Evolutionary conservation across 2,329 filamentous ascomycete genomes (phyloP).

Genomic region (Leptodontidium sp.): DNA sequence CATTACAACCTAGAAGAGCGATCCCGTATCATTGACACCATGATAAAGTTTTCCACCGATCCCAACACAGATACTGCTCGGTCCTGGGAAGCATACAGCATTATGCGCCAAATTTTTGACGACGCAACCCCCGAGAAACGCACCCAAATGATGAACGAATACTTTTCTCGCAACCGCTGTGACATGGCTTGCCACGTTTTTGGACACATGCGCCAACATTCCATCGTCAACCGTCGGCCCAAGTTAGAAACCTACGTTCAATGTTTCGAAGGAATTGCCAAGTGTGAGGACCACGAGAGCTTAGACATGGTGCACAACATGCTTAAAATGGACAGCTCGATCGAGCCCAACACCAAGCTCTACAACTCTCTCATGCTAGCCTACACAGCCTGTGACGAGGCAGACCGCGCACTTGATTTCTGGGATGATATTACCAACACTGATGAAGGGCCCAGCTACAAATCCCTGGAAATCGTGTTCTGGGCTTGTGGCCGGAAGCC

Average conservation of each 20-base stretch:
- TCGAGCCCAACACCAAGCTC: constrained; percentile 78
- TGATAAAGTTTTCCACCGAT: constrained; percentile 75
- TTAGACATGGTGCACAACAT: constrained; percentile 87
- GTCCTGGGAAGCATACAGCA: constrained; percentile 71
- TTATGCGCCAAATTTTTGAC: constrained; percentile 70
- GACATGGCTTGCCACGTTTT: constrained; percentile 91
- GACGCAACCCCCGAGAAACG: constrained; percentile 72
- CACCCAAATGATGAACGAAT: constrained; percentile 78
- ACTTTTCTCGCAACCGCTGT: constrained; percentile 78
- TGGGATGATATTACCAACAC: constrained; percentile 87
- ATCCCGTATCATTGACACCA: constrained; percentile 67
- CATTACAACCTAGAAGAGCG: constrained; percentile 77
- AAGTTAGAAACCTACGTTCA: constrained; percentile 77
- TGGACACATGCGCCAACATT: constrained; percentile 89
- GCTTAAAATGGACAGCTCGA: constrained; percentile 87
- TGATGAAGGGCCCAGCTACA: constrained; percentile 85
- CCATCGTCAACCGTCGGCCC: constrained; percentile 69
- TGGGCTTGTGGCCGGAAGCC: constrained; percentile 74
- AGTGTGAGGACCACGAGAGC: constrained; percentile 65
- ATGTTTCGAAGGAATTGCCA: constrained; percentile 79
- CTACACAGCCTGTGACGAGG: constrained; percentile 74
- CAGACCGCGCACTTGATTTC: constrained; percentile 74
- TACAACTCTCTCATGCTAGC: constrained; percentile 89
- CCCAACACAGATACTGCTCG: constrained; percentile 66
- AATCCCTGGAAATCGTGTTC: constrained; percentile 82